These are phyloP conservation scores for Fusarium zealandicum DNA, from an alignment of 2,329 filamentous ascomycete genomes.

Conservation along the genomic window DNA sequence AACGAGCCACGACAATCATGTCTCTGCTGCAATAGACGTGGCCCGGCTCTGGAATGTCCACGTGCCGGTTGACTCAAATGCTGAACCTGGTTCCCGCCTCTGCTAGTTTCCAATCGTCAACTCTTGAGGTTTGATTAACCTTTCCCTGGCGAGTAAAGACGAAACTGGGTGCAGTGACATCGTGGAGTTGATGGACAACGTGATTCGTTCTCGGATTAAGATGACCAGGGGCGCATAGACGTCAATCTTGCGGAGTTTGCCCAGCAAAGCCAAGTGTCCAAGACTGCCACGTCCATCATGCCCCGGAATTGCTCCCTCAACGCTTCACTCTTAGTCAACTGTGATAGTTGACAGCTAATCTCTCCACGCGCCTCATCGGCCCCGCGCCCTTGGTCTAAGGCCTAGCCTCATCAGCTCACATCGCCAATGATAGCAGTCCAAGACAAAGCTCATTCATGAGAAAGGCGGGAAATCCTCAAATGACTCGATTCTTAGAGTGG, in stretches of 20 bases:
- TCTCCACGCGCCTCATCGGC: not conserved
- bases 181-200: not conserved
- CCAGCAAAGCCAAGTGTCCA: not conserved
- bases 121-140: not conserved
- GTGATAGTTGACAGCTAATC: not conserved
- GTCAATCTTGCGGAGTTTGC: slow-evolving; percentile 9
- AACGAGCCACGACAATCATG: slow-evolving; percentile 7
- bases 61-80: slow-evolving; percentile 10
- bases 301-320: no score
- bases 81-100: not conserved
- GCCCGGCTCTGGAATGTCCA: slow-evolving; percentile 19
- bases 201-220: slow-evolving; percentile 8
- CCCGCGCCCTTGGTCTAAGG: not conserved
- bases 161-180: not conserved
- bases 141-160: not conserved
- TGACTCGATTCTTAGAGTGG: not conserved
- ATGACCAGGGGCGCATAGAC: slow-evolving; percentile 11
- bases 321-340: not conserved
- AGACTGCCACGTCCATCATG: no score
- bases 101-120: not conserved
- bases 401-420: not conserved
- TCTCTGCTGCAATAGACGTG: slow-evolving; percentile 3
- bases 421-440: not conserved
- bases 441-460: slow-evolving; percentile 7
- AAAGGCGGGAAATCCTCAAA: slow-evolving; percentile 5